Evolutionary conservation across 78 protist genomes (phyloP), one percentile per base, ranked within the genome.

Genomic region (Emiliania huxleyi): DNA sequence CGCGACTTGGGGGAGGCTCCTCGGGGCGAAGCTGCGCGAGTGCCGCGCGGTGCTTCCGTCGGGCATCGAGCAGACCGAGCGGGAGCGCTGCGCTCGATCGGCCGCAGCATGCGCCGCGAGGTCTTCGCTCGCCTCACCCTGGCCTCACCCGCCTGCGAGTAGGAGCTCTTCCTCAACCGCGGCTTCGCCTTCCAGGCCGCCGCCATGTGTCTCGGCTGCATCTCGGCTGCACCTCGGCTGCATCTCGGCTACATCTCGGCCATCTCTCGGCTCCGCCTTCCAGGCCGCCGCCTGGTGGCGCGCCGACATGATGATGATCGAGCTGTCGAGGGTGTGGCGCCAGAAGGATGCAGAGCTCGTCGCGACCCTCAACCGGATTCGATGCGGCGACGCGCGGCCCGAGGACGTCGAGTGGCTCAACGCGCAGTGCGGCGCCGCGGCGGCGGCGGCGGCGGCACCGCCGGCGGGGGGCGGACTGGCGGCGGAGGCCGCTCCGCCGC

Each of bases 111-210:
- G n/a, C n/a, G n/a, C n/a, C n/a, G n/a, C n/a, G n/a, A n/a, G n/a
- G n/a, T n/a, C n/a, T n/a, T n/a, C n/a, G 55, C 55, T 48, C 55
- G 55, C 55, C 23, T 11, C 55, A 4, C 4, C 55, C 4, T 11
- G 55, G 23, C 55, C 55, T 12, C 55, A 48, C 55, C 23, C 55
- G n/a, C n/a, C n/a, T n/a, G n/a, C n/a, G n/a, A n/a, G 42, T 12
- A 69, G 40, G 79, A 69, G 46, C 85, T 77, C 29, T 77, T 40
- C 85, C 85, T 77, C 85, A 77, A 77, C 46, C 85, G 85, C 5
- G 85, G 85, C 35, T 77, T 77, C 29, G 85, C 85, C 18, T 77
- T 77, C 29, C 85, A 77, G 83, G 2, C 42, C 25, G 37, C n/a
- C n/a, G n/a, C n/a, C n/a, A n/a, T n/a, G n/a, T n/a, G n/a, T n/a